Evolutionary conservation across 2,329 filamentous ascomycete species (phyloP).

Genomic region (Arthrinium puccinioides): DNA sequence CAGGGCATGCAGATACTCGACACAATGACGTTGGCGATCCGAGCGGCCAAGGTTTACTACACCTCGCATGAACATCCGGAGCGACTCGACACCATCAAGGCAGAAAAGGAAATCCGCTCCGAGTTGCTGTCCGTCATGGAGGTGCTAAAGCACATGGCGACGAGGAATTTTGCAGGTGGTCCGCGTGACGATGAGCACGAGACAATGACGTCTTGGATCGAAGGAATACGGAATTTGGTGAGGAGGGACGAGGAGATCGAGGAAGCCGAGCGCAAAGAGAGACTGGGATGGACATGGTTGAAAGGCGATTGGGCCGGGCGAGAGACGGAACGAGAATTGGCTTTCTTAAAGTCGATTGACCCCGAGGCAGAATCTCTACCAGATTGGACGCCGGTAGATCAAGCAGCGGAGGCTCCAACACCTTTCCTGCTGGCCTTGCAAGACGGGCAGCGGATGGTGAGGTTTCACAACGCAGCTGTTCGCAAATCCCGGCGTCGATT

Average conservation of each 20-base stretch:
- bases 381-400: constrained; percentile 55
- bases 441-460: constrained; percentile 74
- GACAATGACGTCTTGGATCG: constrained; percentile 74
- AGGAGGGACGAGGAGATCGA: constrained; percentile 72
- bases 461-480: constrained; percentile 84
- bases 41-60: constrained; percentile 93
- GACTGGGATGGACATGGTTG: constrained; percentile 75
- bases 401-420: constrained; percentile 49
- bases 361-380: constrained; percentile 54
- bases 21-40: constrained; percentile 88
- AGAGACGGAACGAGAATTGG: constrained; percentile 71
- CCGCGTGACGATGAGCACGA: constrained; percentile 70
- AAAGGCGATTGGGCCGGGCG: constrained; percentile 66
- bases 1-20: constrained; percentile 91
- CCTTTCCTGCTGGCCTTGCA: constrained; percentile 67
- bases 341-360: constrained; percentile 74
- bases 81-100: constrained; percentile 76
- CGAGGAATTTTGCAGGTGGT: constrained; percentile 77
- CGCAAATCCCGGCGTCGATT: constrained; percentile 80
- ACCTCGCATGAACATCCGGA: constrained; percentile 85
- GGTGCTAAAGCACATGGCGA: constrained; percentile 84
- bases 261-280: constrained; percentile 60
- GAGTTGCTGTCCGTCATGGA: constrained; percentile 85
- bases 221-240: constrained; percentile 69
- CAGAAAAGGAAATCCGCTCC: constrained; percentile 75